These are phyloP conservation scores for Hansenula anomala DNA, from an alignment of 1,139 yeast genomes.

Conservation along the genomic window DNA sequence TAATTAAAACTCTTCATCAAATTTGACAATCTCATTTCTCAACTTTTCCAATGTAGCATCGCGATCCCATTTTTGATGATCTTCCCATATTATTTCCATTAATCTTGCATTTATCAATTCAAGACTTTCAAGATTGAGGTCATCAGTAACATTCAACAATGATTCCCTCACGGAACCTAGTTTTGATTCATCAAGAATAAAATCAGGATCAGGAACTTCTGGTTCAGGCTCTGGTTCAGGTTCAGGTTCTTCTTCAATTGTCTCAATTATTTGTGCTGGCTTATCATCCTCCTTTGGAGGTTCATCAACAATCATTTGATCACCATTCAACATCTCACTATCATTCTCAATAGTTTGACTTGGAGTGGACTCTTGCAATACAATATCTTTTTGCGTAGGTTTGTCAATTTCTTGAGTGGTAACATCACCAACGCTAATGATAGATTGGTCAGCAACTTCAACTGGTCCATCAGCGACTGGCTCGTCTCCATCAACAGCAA, in stretches of 20 bases:
- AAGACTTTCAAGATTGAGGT: slow-evolving; percentile 59
- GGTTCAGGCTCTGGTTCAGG: slow-evolving; percentile 9
- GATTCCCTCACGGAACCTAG: slow-evolving; percentile 24
- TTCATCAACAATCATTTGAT: slow-evolving; percentile 4
- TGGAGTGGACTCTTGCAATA: too few species aligned
- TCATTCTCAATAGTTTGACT: too few species aligned
- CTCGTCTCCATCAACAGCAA: neutral
- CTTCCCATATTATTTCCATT: slow-evolving; percentile 73
- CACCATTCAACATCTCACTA: too few species aligned
- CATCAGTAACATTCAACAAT: slow-evolving; percentile 39
- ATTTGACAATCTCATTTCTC: slow-evolving; percentile 9
- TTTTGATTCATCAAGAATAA: slow-evolving; percentile 27
- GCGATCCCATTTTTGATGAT: slow-evolving; percentile 66
- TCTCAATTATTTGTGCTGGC: too few species aligned
- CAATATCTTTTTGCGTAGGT: neutral
- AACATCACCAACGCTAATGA: neutral
- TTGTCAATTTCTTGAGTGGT: neutral
- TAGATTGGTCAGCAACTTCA: neutral
- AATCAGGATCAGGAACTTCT: slow-evolving; percentile 11
- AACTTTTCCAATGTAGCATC: slow-evolving; percentile 28
- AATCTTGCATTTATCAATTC: slow-evolving; percentile 71
- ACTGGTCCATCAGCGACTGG: neutral
- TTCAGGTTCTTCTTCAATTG: slow-evolving; percentile 4
- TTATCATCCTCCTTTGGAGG: slow-evolving; percentile 1
- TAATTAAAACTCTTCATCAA: slow-evolving; percentile 7